phyloP scores from a whole-genome alignment of 352 stramenopile species.

The Aphanomyces invadans region DNA sequence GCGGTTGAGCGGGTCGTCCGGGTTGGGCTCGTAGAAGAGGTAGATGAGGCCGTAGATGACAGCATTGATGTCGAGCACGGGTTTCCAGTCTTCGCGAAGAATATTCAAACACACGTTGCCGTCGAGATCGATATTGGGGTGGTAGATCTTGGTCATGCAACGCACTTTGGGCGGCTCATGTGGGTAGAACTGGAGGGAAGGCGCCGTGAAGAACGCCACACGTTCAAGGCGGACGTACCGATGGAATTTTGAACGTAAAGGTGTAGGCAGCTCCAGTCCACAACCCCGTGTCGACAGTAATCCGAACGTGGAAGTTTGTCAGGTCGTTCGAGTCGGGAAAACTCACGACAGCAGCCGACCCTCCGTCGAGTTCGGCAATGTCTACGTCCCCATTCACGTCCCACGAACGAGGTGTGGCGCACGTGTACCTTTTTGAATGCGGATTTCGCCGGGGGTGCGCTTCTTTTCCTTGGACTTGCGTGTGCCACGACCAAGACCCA shows the following conservation, averaged over 20 bases:
- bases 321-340: slow-evolving; percentile 98
- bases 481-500: slow-evolving; percentile 75
- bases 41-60: slow-evolving; percentile 99
- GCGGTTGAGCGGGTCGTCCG: slow-evolving; percentile 97
- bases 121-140: slow-evolving; percentile 98
- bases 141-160: slow-evolving; percentile 97
- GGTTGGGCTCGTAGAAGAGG: slow-evolving; percentile 99
- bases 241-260: slow-evolving; percentile 96
- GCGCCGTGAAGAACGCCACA: no score
- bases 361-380: slow-evolving; percentile 97
- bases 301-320: slow-evolving; percentile 86
- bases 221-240: slow-evolving; percentile 55
- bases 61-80: slow-evolving; percentile 97
- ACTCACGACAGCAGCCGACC: slow-evolving; percentile 90
- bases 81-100: slow-evolving; percentile 98
- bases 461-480: slow-evolving; percentile 83
- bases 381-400: slow-evolving; percentile 40
- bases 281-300: slow-evolving; percentile 92
- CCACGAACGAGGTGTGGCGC: background rate
- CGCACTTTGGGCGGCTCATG: slow-evolving; percentile 97
- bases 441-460: slow-evolving; percentile 94
- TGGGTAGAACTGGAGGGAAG: slow-evolving; percentile 75
- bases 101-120: slow-evolving; percentile 98
- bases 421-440: slow-evolving; percentile 94
- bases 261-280: slow-evolving; percentile 96